Conservation (phyloP, 768 basidiomycete genomes). For the Sporobolomyces pararoseus region DNA sequence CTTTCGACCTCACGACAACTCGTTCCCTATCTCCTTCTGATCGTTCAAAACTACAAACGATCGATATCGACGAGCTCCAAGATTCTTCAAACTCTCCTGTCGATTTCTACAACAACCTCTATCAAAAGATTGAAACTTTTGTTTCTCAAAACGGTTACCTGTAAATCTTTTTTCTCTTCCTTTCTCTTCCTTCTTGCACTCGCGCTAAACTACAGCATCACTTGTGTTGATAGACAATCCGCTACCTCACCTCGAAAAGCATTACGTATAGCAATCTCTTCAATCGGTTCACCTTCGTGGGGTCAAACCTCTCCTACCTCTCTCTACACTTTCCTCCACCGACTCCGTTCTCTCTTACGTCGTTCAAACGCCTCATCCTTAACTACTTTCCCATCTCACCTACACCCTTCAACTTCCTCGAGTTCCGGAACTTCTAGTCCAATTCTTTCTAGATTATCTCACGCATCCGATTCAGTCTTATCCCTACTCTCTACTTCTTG, state of each 20-base stretch:
- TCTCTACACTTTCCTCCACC: constrained; percentile 68
- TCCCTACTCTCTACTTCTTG: constrained; percentile 46
- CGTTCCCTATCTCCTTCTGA: constrained; percentile 59
- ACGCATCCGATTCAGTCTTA: constrained; percentile 39
- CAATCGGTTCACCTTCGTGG: constrained; percentile 49
- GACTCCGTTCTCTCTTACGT: constrained; percentile 54
- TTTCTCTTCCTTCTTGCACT: neutral
- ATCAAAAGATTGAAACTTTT: constrained; percentile 13
- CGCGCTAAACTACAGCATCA: no score
- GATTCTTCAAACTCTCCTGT: neutral
- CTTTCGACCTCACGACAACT: constrained; percentile 68
- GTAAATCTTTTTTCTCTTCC: neutral
- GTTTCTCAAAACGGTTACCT: constrained; percentile 16
- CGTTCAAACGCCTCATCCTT: constrained; percentile 20
- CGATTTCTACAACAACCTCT: constrained; percentile 18
- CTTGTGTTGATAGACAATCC: constrained; percentile 13
- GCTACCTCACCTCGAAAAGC: constrained; percentile 28
- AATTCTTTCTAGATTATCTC: constrained; percentile 31
- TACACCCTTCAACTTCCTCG: constrained; percentile 49
- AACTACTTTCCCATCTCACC: constrained; percentile 37
- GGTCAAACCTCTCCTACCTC: constrained; percentile 40
- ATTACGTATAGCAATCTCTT: constrained; percentile 48
- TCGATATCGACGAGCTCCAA: constrained; percentile 47
- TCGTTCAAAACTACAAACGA: constrained; percentile 51
- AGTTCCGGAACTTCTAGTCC: constrained; percentile 3